phyloP scores from a whole-genome alignment of 2,329 filamentous ascomycete species.

The Aspergillus fijiensis region DNA sequence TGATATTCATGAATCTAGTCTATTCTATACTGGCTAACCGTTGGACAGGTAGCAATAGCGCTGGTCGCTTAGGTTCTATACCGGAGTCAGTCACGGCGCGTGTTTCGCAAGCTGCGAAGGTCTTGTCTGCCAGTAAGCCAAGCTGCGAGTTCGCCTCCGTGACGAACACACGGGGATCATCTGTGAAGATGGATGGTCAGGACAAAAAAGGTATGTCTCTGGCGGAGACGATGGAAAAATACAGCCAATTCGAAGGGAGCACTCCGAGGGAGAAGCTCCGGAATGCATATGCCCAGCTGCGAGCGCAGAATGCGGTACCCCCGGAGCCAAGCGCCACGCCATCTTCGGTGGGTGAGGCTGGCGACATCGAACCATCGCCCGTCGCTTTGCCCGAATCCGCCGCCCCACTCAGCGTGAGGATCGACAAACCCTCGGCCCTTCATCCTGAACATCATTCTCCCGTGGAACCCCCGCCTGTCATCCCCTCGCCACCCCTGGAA shows the following conservation, averaged over 20 bases:
- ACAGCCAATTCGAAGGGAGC: conserved; percentile 28
- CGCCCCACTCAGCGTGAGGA: conserved; percentile 38
- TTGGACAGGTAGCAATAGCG: neutral
- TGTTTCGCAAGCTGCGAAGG: neutral
- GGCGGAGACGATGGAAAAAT: conserved; percentile 27
- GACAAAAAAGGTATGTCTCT: conserved; percentile 19
- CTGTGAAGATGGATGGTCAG: conserved; percentile 22
- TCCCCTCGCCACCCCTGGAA: conserved; percentile 28
- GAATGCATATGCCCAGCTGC: conserved; percentile 31
- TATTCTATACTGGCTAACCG: neutral
- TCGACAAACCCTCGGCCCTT: conserved; percentile 24
- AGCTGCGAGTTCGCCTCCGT: neutral
- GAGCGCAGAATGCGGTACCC: conserved; percentile 20
- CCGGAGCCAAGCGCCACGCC: conserved; percentile 38
- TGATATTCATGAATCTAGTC: neutral
- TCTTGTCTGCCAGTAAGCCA: neutral
- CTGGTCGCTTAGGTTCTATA: neutral
- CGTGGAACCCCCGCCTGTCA: conserved; percentile 21
- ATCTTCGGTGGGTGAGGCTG: conserved; percentile 43
- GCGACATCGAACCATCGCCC: conserved; percentile 40
- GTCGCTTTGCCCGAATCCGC: conserved; percentile 30
- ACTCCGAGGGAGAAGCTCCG: conserved; percentile 34
- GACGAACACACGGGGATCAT: neutral
- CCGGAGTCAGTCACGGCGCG: conserved; percentile 9
- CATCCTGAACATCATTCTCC: conserved; percentile 24